phyloP scores from a whole-genome alignment of 257 asterid species.

The Solanum sejunctum region DNA sequence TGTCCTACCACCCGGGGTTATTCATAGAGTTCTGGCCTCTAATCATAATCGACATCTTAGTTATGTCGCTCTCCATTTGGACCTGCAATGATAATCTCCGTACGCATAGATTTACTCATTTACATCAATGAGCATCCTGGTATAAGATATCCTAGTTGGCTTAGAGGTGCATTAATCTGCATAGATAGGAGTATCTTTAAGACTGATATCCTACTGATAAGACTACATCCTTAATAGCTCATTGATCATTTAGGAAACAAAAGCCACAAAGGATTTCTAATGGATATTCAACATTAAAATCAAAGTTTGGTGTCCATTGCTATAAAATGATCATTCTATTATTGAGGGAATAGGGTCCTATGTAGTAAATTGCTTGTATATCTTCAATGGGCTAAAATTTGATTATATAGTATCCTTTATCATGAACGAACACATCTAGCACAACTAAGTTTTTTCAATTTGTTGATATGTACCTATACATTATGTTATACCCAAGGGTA shows the following conservation, averaged over 20 bases:
- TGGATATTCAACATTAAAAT: not conserved
- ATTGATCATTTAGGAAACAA: too few species aligned
- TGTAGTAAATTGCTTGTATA: not conserved
- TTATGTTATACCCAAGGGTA: not conserved
- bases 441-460: not conserved
- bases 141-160: not conserved
- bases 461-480: not conserved
- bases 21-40: too few species aligned
- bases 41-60: not conserved
- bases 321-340: not conserved
- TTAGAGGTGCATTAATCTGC: not conserved
- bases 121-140: too few species aligned
- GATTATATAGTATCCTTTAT: not conserved
- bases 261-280: not conserved
- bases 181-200: too few species aligned
- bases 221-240: not conserved
- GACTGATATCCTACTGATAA: not conserved
- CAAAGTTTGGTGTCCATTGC: not conserved
- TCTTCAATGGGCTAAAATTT: not conserved
- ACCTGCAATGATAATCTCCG: too few species aligned
- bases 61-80: not conserved
- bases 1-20: not conserved
- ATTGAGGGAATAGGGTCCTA: too few species aligned
- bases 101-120: not conserved
- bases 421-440: not conserved